Evolutionary conservation across 2,329 filamentous ascomycete species (phyloP), one percentile per base, ranked within the genome.

Genomic region (Venturia aucupariae): DNA sequence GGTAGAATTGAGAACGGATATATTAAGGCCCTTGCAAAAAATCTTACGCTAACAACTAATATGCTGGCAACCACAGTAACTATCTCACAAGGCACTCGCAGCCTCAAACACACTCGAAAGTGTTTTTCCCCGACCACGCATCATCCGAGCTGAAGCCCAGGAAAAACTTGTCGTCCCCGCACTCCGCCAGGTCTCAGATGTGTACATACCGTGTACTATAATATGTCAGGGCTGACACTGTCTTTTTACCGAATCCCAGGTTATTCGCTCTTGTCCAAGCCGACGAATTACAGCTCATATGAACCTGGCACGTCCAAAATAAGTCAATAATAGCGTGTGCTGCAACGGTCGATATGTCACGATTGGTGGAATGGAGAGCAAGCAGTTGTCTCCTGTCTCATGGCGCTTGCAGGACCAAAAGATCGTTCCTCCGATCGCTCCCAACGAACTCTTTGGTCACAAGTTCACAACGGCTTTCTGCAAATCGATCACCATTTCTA

Each of bases 51-150:
- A n/a, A n/a, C n/a, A n/a, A n/a, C n/a, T n/a, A n/a, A n/a, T n/a
- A n/a, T n/a, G n/a, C n/a, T n/a, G n/a, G n/a, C n/a, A n/a, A n/a
- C n/a, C n/a, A n/a, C n/a, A n/a, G n/a, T n/a, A 57, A n/a, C 4
- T 57, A 35, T 35, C 51, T n/a, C 19, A 35, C 51, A 57, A 57
- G 51, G 27, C 30, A 35, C 30, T 8, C 15, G 19, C 51, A 57
- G 51, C 51, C 19, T 57, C 51, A 35, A 57, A 57, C 51, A 57
- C 51, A 57, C 30, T 57, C 30, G 30, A 57, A 2, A 57, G 51
- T n/a, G 17, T 8, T 35, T 57, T 13, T 27, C 51, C 51, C 51
- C 35, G 51, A 8, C 4, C 17, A 22, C 44, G 24, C 13, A n/a
- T 35, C 51, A 22, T 10, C 19, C 6, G 27, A 35, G 7, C 30